A percentile compares a stretch with the other conserved stretches of the same genome.
Evolutionary conservation across 139 green algal genomes (phyloP).

Genomic region (Nannochloris sp.): DNA sequence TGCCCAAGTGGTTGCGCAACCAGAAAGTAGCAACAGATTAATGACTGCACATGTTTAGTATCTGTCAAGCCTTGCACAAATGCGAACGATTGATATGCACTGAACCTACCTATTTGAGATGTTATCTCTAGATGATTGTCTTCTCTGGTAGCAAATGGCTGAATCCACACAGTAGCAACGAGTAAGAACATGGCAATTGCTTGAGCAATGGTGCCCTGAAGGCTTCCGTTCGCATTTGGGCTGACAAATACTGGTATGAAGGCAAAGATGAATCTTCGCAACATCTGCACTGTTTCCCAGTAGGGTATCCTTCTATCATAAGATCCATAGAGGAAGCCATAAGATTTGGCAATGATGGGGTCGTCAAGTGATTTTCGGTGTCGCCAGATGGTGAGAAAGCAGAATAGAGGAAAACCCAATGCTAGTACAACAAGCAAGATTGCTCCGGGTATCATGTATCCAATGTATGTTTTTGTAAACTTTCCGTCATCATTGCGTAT

Average conservation of each 20-base stretch:
- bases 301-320: slow-evolving; percentile 18
- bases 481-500: neutral
- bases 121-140: slow-evolving; percentile 32
- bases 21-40: slow-evolving; percentile 30
- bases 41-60: neutral
- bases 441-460: slow-evolving; percentile 26
- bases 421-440: slow-evolving; percentile 26
- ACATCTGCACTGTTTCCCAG: slow-evolving; percentile 35
- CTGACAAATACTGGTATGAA: slow-evolving; percentile 30
- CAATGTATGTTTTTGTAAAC: slow-evolving; percentile 12
- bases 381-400: slow-evolving; percentile 19
- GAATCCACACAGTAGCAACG: slow-evolving; percentile 6
- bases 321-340: slow-evolving; percentile 35
- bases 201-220: slow-evolving; percentile 28
- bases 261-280: slow-evolving; percentile 33
- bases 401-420: slow-evolving; percentile 21
- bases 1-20: slow-evolving; percentile 26
- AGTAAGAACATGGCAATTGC: slow-evolving; percentile 17
- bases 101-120: slow-evolving; percentile 6
- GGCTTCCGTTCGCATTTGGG: neutral
- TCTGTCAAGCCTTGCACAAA: neutral
- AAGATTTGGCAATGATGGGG: slow-evolving; percentile 7
- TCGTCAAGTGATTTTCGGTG: slow-evolving; percentile 28
- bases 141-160: slow-evolving; percentile 13
- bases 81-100: neutral